Evolutionary conservation across 257 asterid genomes (phyloP), one percentile per base, ranked within the genome.

Genomic region (Misopates orontium): DNA sequence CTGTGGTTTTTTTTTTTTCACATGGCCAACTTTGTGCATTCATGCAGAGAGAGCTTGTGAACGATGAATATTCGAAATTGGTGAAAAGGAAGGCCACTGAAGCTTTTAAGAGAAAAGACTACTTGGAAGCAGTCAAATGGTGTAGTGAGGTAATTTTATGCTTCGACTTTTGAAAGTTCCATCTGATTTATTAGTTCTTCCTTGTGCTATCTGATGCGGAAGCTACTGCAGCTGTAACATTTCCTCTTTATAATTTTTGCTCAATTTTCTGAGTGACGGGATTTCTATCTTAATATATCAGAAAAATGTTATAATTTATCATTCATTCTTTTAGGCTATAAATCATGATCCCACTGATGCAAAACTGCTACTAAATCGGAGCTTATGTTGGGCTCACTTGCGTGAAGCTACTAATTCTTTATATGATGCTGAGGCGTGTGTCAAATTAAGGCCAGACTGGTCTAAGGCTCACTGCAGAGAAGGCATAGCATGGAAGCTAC

Each of bases 401-500:
- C 28, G 60, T 7, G 53, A 42, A 60, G 71, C 41, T 18, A 12
- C 44, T 0, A 31, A 14, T 17, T 70, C 76, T n/a, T 31, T 79
- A 32, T 13, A 1, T 39, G 84, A 75, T 79, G 84, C 76, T 39
- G 60, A 64, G 71, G 71, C 60, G 10, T 75, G 78, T 52, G 39
- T 72, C 17, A 20, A 28, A 11, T 14, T 75, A 68, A 12, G 12
- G 16, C 80, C 84, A 8, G 45, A 71, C 4, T 74, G 67, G 42
- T 44, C 73, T 11, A 63, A 67, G 67, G 80, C 78, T 61, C 80
- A 68, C 64, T 75, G 42, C 67, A 51, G 69, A 19, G 72, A 57
- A 71, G 77, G 78, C n/a, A 23, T 42, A 39, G 79, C 82, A 5
- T 78, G 76, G 82, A 59, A 21, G 59, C 60, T 70, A 24, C 73